A percentile compares a stretch with the other conserved stretches of the same genome.
Conservation (phyloP, 1,284 basidiomycete genomes). For the Apiotrichum brassicae region DNA sequence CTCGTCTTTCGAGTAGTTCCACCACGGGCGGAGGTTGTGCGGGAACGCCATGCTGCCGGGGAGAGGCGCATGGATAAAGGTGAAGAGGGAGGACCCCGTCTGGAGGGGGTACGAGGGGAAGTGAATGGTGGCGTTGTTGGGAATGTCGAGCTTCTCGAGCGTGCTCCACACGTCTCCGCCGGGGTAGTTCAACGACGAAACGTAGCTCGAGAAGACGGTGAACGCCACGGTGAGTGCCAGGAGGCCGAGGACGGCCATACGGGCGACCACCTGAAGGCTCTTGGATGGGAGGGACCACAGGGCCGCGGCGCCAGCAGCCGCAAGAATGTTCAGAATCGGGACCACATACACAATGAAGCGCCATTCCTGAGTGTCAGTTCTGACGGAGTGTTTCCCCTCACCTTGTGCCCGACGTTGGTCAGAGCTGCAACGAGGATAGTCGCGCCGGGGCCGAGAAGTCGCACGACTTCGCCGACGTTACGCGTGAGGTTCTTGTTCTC, state of each 20-base stretch:
- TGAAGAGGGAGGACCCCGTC: slow-evolving; percentile 84
- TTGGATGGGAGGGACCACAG: slow-evolving; percentile 17
- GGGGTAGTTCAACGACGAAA: slow-evolving; percentile 78
- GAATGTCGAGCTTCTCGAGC: slow-evolving; percentile 54
- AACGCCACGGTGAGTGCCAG: slow-evolving; percentile 51
- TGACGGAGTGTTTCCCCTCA: slow-evolving; percentile 11
- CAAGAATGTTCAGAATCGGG: slow-evolving; percentile 73
- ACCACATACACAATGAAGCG: slow-evolving; percentile 85
- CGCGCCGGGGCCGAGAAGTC: slow-evolving; percentile 47
- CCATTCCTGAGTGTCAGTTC: slow-evolving; percentile 63
- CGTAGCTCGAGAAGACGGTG: slow-evolving; percentile 54
- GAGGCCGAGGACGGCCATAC: slow-evolving; percentile 50
- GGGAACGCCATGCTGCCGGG: slow-evolving; percentile 6
- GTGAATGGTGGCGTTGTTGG: slow-evolving; percentile 27
- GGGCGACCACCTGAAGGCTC: slow-evolving; percentile 2
- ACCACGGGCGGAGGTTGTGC: slow-evolving; percentile 35
- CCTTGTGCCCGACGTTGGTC: slow-evolving; percentile 72
- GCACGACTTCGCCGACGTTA: slow-evolving; percentile 13
- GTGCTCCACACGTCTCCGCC: slow-evolving; percentile 68
- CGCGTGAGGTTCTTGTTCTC: slow-evolving; percentile 11
- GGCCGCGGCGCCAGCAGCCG: slow-evolving; percentile 55
- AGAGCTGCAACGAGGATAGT: slow-evolving; percentile 60
- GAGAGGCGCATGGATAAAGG: slow-evolving; percentile 56
- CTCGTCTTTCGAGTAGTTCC: slow-evolving; percentile 76
- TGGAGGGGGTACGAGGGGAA: slow-evolving; percentile 51